These are phyloP conservation scores for Plasmodium fragile DNA, from an alignment of 169 alveolate genomes.

Conservation along the genomic window DNA sequence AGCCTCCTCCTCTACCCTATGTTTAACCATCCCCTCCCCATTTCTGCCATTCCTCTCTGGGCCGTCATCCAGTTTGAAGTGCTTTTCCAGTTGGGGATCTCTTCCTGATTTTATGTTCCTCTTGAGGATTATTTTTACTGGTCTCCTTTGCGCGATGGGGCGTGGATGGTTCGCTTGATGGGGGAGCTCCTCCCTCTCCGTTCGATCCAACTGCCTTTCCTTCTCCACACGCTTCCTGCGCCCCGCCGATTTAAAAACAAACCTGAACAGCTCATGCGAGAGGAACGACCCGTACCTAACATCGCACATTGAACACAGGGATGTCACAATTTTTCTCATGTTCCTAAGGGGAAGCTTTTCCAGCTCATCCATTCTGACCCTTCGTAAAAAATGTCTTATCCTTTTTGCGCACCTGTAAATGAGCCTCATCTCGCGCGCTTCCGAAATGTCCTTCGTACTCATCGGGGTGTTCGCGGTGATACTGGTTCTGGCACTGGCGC, in stretches of 20 bases:
- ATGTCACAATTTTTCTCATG: constrained; percentile 12
- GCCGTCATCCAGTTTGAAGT: constrained; percentile 20
- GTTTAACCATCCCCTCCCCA: neutral
- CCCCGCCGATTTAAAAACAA: neutral
- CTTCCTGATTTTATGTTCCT: neutral
- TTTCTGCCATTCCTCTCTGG: neutral
- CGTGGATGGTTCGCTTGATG: neutral
- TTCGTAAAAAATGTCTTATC: neutral
- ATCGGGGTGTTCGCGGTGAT: neutral
- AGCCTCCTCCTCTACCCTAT: neutral
- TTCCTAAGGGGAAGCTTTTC: neutral
- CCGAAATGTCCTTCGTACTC: neutral
- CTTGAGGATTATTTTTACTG: constrained; percentile 15
- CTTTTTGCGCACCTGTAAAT: neutral
- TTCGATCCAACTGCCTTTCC: neutral
- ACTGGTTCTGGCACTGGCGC: neutral
- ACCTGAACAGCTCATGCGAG: constrained; percentile 17
- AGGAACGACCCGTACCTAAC: constrained; percentile 15
- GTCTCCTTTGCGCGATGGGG: neutral
- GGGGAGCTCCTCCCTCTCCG: neutral
- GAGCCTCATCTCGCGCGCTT: neutral
- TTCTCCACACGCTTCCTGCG: neutral
- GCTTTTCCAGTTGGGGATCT: neutral
- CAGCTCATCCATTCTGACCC: neutral
- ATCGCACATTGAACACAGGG: neutral